Base-by-base conservation (phyloP, 176 grass and related monocot species). In the Oropetium thomaeum region DNA sequence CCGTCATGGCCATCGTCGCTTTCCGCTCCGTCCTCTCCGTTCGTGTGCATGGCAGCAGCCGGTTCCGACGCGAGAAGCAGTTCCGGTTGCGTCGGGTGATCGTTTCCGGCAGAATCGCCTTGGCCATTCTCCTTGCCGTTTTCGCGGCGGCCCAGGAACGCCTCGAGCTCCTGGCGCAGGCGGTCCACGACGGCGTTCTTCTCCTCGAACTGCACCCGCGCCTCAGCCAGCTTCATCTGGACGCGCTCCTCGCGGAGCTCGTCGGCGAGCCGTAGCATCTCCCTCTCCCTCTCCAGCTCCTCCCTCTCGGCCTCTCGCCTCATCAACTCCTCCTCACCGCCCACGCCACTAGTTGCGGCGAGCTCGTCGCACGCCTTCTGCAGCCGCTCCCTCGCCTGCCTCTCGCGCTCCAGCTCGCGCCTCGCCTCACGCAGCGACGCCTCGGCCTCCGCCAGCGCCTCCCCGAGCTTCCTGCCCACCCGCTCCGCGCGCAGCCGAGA, bases 241-340 rank as follows among this genome's bases (percentile, higher is more conserved):
- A 92, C 86, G 69, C 95, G 81, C 71, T 98, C 91, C 79, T 94
- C 91, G 11, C 95, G 84, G 35, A 90, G 90, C 71, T 98, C 89
- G 65, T 94, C 88, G 16, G 90, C 91, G 47, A 98, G 44, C 5
- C 64, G 89, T 67, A 98, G 84, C 91, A 94, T 98, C 58, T 92
- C 88, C 65, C 86, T 61, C 74, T 98, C 86, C 64, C 79, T 34
- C 44, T 94, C 84, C 32, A 98, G 10, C 70, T 98, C 88, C 52
- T 91, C 86, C 79, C 80, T 9, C 48, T 22, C 71, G 4, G 90
- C 75, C 41, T 87, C 87, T 32, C 83, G 73, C 71, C 82, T 75
- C 66, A 82, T 81, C 70, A 85, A 48, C 69, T 83, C 88, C 73
- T 93, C 93, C 57, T 82, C 80, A n/a, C 66, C 78, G 23, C 38